Evolutionary conservation across 768 basidiomycete genomes (phyloP).

Genomic region (Pisolithus albus): DNA sequence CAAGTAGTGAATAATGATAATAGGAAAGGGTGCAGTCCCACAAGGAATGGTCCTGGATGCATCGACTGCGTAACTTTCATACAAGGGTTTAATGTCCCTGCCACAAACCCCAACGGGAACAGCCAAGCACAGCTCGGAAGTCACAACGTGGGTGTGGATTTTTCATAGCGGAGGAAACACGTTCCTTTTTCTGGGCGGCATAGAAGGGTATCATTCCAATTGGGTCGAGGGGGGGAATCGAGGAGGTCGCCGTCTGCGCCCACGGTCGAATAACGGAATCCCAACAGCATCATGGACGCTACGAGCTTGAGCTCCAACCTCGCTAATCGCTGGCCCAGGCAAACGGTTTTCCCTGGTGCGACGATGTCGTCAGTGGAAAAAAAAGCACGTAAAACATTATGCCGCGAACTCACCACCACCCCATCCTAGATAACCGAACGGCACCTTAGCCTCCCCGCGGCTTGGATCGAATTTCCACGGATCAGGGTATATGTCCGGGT

Average conservation of each 20-base stretch:
- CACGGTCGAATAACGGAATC: conserved; percentile 53
- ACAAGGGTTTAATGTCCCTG: conserved; percentile 6
- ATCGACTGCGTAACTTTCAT: background rate
- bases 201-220: conserved; percentile 73
- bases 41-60: conserved; percentile 10
- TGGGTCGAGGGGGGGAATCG: conserved; percentile 47
- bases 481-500: conserved; percentile 64
- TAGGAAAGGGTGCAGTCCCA: conserved; percentile 1
- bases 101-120: conserved; percentile 2
- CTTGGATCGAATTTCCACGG: conserved; percentile 73
- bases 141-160: conserved; percentile 11
- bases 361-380: background rate
- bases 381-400: conserved; percentile 12
- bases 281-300: conserved; percentile 58
- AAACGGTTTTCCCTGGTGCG: conserved; percentile 54
- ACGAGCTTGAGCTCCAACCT: conserved; percentile 69
- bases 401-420: conserved; percentile 56
- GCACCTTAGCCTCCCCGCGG: conserved; percentile 41
- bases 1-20: conserved; percentile 6
- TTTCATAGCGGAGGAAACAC: conserved; percentile 46
- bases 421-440: conserved; percentile 68
- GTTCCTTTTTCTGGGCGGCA: conserved; percentile 55
- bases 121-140: conserved; percentile 19
- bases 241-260: conserved; percentile 44
- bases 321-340: conserved; percentile 69